Evolutionary conservation across 495 filamentous ascomycete genomes (phyloP), one percentile per base, ranked within the genome.

Genomic region (Penicillium verhagenii): DNA sequence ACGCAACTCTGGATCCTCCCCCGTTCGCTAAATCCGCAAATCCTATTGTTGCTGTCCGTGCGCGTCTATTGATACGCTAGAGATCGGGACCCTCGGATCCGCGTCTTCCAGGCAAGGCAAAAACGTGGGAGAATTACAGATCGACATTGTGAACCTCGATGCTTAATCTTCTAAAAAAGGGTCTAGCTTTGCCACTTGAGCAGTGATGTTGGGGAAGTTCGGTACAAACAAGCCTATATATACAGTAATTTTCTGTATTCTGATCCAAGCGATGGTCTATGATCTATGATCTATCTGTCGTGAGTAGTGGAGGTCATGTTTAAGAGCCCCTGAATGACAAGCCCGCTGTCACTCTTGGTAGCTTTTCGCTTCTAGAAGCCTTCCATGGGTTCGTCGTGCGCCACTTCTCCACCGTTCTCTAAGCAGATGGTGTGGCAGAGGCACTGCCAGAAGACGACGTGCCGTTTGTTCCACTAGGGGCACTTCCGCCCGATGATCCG

Each of bases 401-500:
- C 42, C 42, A 45, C 23, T 4, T 45, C 42, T 45, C 42, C 42
- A 45, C 42, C 20, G 4, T n/a, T 35, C n/a, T 7, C 18, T 48
- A 31, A 31, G 28, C 25, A 48, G 29, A 18, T 1, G 35, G 35
- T 14, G 3, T 39, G 18, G 21, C 21, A 28, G 25, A 18, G 21
- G 18, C 16, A 21, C 45, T 23, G 8, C 16, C 49, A 18, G 64
- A 59, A 23, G 45, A 7, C 14, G 23, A 10, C 16, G 23, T 45
- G 14, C 21, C 23, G 2, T 19, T 35, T 26, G 59, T 57, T 18
- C 56, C 60, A 49, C 40, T 53, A 11, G 57, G 29, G 48, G 29
- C 58, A 64, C 52, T 58, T 25, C 65, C 57, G 8, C n/a, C 51
- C 59, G 59, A 47, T 56, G 44, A 62, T 35, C 67, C 58, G 8